These are phyloP conservation scores for Trichoderma sp. DNA, from an alignment of 2,329 filamentous ascomycete species.

Conservation along the genomic window DNA sequence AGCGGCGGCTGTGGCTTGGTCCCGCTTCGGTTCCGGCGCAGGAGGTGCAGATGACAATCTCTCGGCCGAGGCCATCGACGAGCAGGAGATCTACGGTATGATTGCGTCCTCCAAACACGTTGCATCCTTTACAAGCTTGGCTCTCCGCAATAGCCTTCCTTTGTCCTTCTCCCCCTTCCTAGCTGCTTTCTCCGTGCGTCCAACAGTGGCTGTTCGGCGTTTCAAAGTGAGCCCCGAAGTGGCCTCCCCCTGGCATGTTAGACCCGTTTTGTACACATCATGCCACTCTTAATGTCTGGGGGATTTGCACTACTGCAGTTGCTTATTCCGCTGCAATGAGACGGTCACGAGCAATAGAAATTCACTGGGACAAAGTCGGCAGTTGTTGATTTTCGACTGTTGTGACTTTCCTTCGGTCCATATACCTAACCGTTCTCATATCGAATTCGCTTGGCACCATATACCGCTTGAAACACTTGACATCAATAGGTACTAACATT, in stretches of 20 bases:
- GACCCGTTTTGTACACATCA: slow-evolving; percentile 1
- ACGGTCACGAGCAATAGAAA: background rate
- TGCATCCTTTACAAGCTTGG: background rate
- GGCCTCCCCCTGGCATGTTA: slow-evolving; percentile 8
- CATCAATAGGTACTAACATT: slow-evolving; percentile 30
- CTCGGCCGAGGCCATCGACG: slow-evolving; percentile 82
- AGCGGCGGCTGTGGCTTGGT: slow-evolving; percentile 35
- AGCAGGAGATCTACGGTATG: slow-evolving; percentile 93
- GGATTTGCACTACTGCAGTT: background rate
- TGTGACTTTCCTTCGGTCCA: background rate
- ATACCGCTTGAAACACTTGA: background rate
- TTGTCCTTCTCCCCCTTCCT: background rate
- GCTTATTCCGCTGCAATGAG: background rate
- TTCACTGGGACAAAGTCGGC: background rate
- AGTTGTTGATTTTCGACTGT: background rate
- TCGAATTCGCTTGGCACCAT: background rate
- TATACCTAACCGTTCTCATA: background rate
- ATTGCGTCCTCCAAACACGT: background rate
- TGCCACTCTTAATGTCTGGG: slow-evolving; percentile 4
- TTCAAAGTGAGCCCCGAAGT: slow-evolving; percentile 4
- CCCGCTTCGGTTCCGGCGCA: slow-evolving; percentile 46
- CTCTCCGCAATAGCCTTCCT: background rate
- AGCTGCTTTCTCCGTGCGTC: background rate
- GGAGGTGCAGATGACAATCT: slow-evolving; percentile 54
- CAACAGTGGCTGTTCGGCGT: background rate